Evolutionary conservation across 306 rosid genomes (phyloP).

Genomic region (Vigna hirtella): DNA sequence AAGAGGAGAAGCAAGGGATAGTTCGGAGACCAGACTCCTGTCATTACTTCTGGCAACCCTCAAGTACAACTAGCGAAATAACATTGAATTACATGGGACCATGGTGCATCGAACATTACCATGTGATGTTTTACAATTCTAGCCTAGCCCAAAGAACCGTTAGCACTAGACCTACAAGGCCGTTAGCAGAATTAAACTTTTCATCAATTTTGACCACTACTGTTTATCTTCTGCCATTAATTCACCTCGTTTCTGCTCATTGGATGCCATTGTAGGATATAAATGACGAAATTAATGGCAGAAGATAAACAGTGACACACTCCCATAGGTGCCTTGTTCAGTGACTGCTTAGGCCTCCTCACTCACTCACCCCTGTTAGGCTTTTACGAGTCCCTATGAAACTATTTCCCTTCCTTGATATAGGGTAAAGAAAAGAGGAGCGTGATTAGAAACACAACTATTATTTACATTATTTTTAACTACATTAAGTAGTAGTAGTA

Average conservation of each 20-base stretch:
- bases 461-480: background rate
- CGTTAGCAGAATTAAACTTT: too few relatives aligned
- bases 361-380: background rate
- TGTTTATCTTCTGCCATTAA: too few relatives aligned
- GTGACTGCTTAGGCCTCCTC: conserved; percentile 5
- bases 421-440: conserved; percentile 46
- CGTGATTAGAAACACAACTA: conserved; percentile 4
- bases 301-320: conserved; percentile 18
- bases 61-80: conserved; percentile 12
- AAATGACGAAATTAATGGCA: conserved; percentile 1
- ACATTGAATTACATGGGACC: conserved; percentile 48
- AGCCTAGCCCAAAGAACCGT: background rate
- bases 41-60: conserved; percentile 31
- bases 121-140: conserved; percentile 12
- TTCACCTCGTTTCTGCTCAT: background rate
- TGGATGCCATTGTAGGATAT: conserved; percentile 38
- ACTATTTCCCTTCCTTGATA: conserved; percentile 44
- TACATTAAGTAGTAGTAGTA: background rate
- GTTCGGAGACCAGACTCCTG: background rate
- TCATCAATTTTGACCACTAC: background rate
- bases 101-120: conserved; percentile 34
- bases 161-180: too few relatives aligned
- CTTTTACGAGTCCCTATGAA: conserved; percentile 52
- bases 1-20: conserved; percentile 23
- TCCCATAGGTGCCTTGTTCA: conserved; percentile 16